These are phyloP conservation scores for Globisporangium barbulae DNA, from an alignment of 352 stramenopile genomes.

Conservation along the genomic window DNA sequence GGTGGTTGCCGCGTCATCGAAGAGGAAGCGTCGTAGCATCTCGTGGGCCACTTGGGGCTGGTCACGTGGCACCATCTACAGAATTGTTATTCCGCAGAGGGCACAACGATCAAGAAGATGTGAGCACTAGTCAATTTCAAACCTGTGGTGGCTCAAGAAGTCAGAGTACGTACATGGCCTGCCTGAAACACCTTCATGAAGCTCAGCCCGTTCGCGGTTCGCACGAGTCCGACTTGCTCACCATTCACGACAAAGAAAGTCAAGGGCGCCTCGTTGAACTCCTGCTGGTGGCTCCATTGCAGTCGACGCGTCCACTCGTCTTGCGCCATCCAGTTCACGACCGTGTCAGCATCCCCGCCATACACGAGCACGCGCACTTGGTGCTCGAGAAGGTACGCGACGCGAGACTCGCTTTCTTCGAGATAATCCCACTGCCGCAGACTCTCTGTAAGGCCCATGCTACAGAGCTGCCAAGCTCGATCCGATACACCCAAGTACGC, in stretches of 20 bases:
- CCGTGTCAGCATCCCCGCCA: slow-evolving; percentile 59
- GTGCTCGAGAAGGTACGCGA: slow-evolving; percentile 42
- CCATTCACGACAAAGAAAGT: slow-evolving; percentile 22
- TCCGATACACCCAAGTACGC: slow-evolving; percentile 41
- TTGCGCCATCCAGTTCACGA: slow-evolving; percentile 70
- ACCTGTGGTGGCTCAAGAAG: not conserved
- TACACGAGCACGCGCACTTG: slow-evolving; percentile 77
- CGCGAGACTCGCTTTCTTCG: slow-evolving; percentile 50
- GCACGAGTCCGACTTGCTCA: slow-evolving; percentile 33
- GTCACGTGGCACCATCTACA: slow-evolving; percentile 77
- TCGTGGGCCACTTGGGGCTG: slow-evolving; percentile 48
- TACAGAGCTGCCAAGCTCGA: slow-evolving; percentile 50
- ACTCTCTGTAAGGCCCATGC: slow-evolving; percentile 11
- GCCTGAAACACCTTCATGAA: slow-evolving; percentile 64
- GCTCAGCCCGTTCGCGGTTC: slow-evolving; percentile 45
- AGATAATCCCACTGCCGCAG: slow-evolving; percentile 39
- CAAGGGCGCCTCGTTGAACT: slow-evolving; percentile 26
- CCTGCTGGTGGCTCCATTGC: slow-evolving; percentile 32
- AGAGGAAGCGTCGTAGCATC: slow-evolving; percentile 48
- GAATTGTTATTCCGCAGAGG: not conserved
- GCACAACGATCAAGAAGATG: not conserved
- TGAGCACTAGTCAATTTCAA: not conserved
- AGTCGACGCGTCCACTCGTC: slow-evolving; percentile 60
- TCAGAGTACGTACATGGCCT: slow-evolving; percentile 58
- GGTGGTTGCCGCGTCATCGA: slow-evolving; percentile 9